These are phyloP conservation scores for Talaromyces sp. DNA, from an alignment of 2,329 filamentous ascomycete species.

Conservation along the genomic window DNA sequence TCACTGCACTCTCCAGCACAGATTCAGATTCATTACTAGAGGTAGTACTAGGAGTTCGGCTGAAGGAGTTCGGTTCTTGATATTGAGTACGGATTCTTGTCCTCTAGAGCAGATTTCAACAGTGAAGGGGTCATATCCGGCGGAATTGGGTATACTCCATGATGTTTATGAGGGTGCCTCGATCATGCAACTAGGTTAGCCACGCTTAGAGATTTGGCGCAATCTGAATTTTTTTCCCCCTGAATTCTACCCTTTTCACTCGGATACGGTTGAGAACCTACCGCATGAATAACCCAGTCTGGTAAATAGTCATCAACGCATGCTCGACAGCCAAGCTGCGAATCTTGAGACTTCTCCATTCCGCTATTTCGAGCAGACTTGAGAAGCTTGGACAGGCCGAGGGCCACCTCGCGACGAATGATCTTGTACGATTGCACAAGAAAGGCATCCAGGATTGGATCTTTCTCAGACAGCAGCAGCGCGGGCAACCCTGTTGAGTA, in stretches of 20 bases:
- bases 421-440: not conserved
- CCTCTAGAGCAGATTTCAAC: not conserved
- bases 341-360: not conserved
- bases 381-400: not conserved
- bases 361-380: not conserved
- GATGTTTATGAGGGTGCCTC: not conserved
- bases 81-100: no score
- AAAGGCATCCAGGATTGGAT: not conserved
- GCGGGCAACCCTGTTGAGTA: not conserved
- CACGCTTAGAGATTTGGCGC: not conserved
- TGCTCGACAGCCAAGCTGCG: not conserved
- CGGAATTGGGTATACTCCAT: not conserved
- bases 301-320: not conserved
- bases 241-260: no score
- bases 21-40: not conserved
- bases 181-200: not conserved
- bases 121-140: not conserved
- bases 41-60: not conserved
- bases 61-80: not conserved
- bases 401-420: not conserved
- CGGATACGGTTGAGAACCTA: not conserved
- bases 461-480: not conserved
- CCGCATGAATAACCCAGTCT: not conserved
- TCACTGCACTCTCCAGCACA: not conserved
- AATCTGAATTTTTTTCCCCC: not conserved